Base-by-base conservation (phyloP, 139 green algal species). In the Chlorella sp. region DNA sequence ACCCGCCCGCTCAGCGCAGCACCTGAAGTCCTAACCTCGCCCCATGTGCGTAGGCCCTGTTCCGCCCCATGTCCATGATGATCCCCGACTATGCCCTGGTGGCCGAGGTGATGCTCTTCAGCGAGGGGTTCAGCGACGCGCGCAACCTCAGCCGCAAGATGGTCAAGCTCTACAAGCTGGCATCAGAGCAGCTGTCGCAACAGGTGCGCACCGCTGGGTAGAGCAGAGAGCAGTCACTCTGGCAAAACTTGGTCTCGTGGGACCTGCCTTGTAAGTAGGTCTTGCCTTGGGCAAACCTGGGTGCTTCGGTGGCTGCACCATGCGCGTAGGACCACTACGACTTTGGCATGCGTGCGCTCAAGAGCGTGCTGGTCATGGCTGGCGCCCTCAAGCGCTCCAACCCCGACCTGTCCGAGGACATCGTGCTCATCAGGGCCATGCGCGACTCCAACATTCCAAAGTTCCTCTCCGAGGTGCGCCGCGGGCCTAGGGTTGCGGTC, bases 271-370 rank as follows among this genome's bases (percentile, higher is more conserved):
- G n/a, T n/a, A n/a, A n/a, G n/a, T n/a, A n/a, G n/a, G n/a, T n/a
- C n/a, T n/a, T n/a, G n/a, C n/a, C n/a, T n/a, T n/a, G n/a, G n/a
- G n/a, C n/a, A n/a, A n/a, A n/a, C n/a, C n/a, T n/a, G n/a, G n/a
- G n/a, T n/a, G n/a, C n/a, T n/a, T n/a, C n/a, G n/a, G n/a, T n/a
- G n/a, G n/a, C n/a, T n/a, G n/a, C n/a, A n/a, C n/a, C n/a, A n/a
- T 55, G 42, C 10, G 10, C 42, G 17, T 50, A 79, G 70, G 74
- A 80, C 71, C 78, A 84, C 66, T 84, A 84, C 77, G 91, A 96
- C 82, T 96, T 96, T 86, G 91, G 91, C 77, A 94, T 96, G 91
- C 83, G 91, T 26, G 88, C 89, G 3, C 64, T 96, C 27, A 94
- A 94, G 85, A 86, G 79, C 4, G 88, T 94, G 80, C 83, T 96